Base-by-base conservation (phyloP, 2,329 filamentous ascomycete species). In the Atkinsonella hypoxylon region DNA sequence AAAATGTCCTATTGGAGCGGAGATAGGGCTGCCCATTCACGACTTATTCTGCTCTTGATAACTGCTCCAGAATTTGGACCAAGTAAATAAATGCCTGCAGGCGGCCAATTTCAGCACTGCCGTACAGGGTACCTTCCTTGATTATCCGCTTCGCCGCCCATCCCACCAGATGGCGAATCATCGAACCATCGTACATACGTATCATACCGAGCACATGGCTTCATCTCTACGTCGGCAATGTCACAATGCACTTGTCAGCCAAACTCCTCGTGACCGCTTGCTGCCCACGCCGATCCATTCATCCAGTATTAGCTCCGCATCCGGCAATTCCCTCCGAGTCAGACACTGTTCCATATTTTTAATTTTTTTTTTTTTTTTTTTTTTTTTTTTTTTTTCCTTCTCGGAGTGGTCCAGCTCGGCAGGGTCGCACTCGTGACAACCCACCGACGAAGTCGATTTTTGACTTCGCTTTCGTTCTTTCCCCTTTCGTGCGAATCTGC, bases 391-490 rank as follows among this genome's bases (percentile, higher is more conserved):
- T 38, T 38, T 22, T 39, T 9, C 2, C 7, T 12, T 32, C 34
- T 36, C 34, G 9, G 34, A 18, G 15, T 4, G 13, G 38, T 17
- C 17, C 17, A 17, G n/a, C 11, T 17, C 42, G 15, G n/a, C 30
- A 40, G 18, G 47, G 47, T 15, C 30, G 26, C 18, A 4, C 43
- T 26, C 48, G 48, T 50, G 48, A 50, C 30, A 41, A 42, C 34
- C 34, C 45, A 38, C 30, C 12, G 6, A 32, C 3, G 13, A 17
- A 31, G n/a, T 30, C 34, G 31, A 15, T 18, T 49, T 26, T 26
- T 22, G 12, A 45, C 32, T 22, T 38, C 22, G 31, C 32, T 18
- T n/a, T 15, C 32, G 13, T 31, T 15, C 7, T 6, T 31, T n/a
- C n/a, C 11, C 26, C 13, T 17, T 18, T 36, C 30, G 8, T 31